Base-by-base conservation (phyloP, 495 filamentous ascomycete genomes). In the Podospora fimiseda region DNA sequence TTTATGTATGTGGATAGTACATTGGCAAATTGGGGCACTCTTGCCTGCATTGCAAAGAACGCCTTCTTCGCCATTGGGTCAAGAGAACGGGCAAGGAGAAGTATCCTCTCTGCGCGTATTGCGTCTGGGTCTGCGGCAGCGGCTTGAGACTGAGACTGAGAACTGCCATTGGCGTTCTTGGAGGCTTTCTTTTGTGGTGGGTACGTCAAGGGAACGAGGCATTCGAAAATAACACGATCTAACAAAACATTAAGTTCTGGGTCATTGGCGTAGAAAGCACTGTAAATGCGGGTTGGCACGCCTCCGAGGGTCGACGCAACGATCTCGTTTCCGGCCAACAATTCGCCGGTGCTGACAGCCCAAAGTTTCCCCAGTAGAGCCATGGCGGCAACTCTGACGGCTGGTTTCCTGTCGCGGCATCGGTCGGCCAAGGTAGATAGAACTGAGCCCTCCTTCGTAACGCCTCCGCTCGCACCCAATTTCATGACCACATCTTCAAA, bases 191-290 rank as follows among this genome's bases (percentile, higher is more conserved):
- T 68, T 49, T 90, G 89, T 57, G 86, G 78, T 9, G 93, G 93
- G 59, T 91, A 98, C 23, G 73, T 79, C 0, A 97, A 74, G 9
- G 93, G 94, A 13, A 97, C 74, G 21, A 99, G 76, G 23, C 81
- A 84, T 53, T 96, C 90, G 66, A 84, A 94, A 39, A 95, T 68
- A n/a, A 92, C 88, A 18, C 83, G 82, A 53, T 96, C 91, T 27
- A 96, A 75, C 43, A 90, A 70, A 18, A 87, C 78, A 64, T 90
- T 91, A 48, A 96, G 80, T 53, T 95, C 90, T 3, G 73, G 72
- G 61, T 96, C 90, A 63, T 96, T 96, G 42, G 91, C 86, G 62
- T 95, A 99, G 55, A 85, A 88, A 0, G 88, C 83, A 59, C 90
- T 89, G 50, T 95, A 81, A 36, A 97, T 90, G 60, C 83, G 90